A percentile compares a stretch with the other conserved stretches of the same genome.
Evolutionary conservation across 176 grass and related monocot genomes (phyloP).

Genomic region (Juncus inflexus): DNA sequence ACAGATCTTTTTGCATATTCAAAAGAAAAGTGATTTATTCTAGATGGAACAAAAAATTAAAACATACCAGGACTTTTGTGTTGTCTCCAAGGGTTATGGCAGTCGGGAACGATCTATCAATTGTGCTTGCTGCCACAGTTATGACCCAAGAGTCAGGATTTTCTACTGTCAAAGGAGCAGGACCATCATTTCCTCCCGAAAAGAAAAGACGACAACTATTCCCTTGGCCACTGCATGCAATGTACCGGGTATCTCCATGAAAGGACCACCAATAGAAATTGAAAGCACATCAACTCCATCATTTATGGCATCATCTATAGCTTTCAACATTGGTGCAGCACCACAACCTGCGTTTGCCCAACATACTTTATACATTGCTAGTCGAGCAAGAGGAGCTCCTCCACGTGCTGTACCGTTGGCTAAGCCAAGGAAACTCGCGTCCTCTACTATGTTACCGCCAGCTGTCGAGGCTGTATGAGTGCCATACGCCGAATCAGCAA

Average conservation of each 20-base stretch:
- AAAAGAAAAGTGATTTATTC: too few species aligned
- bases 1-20: too few species aligned
- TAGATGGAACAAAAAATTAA: too few species aligned
- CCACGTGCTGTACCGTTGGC: slow-evolving; percentile 31
- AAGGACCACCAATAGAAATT: background rate
- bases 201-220: slow-evolving; percentile 57
- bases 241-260: slow-evolving; percentile 6
- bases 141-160: slow-evolving; percentile 71
- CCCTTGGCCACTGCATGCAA: slow-evolving; percentile 51
- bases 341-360: background rate
- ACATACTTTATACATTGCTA: slow-evolving; percentile 45
- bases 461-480: slow-evolving; percentile 47
- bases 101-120: slow-evolving; percentile 63
- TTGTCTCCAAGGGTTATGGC: slow-evolving; percentile 47
- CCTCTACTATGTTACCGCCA: slow-evolving; percentile 25
- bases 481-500: background rate
- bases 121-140: slow-evolving; percentile 71
- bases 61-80: slow-evolving; percentile 29
- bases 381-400: slow-evolving; percentile 42
- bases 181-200: slow-evolving; percentile 61
- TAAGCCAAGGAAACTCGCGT: slow-evolving; percentile 32
- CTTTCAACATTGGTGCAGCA: background rate
- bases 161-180: slow-evolving; percentile 30
- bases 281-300: slow-evolving; percentile 67
- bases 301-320: slow-evolving; percentile 56